A percentile compares a stretch with the other conserved stretches of the same genome.
Conservation (phyloP, 2,329 filamentous ascomycete genomes). For the Ampelomyces quisqualis region DNA sequence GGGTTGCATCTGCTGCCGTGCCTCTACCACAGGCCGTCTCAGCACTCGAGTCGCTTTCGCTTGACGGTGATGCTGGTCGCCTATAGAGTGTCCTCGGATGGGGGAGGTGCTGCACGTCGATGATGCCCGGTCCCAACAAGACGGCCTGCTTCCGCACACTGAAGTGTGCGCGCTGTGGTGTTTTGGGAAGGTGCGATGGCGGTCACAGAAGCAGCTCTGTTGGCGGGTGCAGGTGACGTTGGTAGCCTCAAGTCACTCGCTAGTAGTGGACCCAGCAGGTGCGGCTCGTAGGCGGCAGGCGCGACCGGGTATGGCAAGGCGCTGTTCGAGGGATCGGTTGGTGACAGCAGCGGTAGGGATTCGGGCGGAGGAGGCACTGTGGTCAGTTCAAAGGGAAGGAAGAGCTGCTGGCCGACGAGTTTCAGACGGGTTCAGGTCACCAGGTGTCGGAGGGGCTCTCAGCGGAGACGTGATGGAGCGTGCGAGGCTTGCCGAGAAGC, state of each 20-base stretch:
- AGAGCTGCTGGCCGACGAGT: conserved; percentile 23
- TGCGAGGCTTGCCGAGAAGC: conserved; percentile 33
- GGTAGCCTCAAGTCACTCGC: conserved; percentile 22
- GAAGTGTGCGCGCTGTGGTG: conserved; percentile 29
- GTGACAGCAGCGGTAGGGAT: conserved; percentile 3
- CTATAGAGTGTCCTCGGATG: conserved; percentile 16
- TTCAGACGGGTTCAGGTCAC: conserved; percentile 22
- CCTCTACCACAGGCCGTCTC: not conserved
- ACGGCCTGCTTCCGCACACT: conserved; percentile 36
- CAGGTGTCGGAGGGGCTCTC: conserved; percentile 26
- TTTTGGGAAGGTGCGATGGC: conserved; percentile 7
- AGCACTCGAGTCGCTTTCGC: too few relatives aligned
- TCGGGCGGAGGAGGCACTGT: not conserved
- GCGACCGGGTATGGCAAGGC: conserved; percentile 1
- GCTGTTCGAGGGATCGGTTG: conserved; percentile 1
- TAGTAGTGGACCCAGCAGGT: too few relatives aligned
- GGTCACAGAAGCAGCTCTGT: not conserved
- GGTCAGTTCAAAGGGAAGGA: not conserved
- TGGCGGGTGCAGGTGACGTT: conserved; percentile 27
- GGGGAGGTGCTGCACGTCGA: conserved; percentile 24
- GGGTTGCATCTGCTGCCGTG: conserved; percentile 29
- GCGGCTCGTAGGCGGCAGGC: conserved; percentile 20
- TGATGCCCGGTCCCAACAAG: conserved; percentile 28
- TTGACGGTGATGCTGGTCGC: too few relatives aligned
- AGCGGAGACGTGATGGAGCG: conserved; percentile 26